These are phyloP conservation scores for Phytopythium ostracodes DNA, from an alignment of 352 stramenopile species.

Conservation along the genomic window DNA sequence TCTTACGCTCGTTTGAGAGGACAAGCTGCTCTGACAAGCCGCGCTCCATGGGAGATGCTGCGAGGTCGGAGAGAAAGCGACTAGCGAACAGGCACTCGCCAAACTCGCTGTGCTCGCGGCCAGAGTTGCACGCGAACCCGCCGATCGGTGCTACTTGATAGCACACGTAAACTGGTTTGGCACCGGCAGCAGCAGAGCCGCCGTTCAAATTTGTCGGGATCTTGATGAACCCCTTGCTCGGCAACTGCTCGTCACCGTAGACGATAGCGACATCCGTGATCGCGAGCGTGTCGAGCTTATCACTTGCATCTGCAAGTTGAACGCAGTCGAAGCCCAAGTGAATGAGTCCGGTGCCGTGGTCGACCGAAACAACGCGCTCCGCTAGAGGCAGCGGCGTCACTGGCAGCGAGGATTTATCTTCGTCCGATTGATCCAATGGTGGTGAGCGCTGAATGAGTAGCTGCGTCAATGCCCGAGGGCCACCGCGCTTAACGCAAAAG, in stretches of 20 bases:
- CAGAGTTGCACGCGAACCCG: constrained; percentile 50
- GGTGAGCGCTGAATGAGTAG: constrained; percentile 15
- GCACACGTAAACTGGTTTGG: constrained; percentile 40
- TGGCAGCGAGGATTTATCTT: constrained; percentile 3
- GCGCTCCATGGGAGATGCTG: constrained; percentile 1
- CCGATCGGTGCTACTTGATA: constrained; percentile 52
- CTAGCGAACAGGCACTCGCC: constrained; percentile 66
- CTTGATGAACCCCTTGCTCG: constrained; percentile 24
- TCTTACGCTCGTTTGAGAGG: constrained; percentile 7
- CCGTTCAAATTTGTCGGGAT: constrained; percentile 56
- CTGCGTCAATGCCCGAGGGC: constrained; percentile 31
- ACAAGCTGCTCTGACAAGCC: constrained; percentile 6
- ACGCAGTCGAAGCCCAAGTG: constrained; percentile 27
- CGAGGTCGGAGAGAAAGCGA: constrained; percentile 24
- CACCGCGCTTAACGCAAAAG: constrained; percentile 62
- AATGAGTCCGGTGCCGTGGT: constrained; percentile 28
- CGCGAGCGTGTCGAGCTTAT: constrained; percentile 25
- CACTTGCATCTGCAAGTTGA: not conserved
- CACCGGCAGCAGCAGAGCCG: constrained; percentile 12
- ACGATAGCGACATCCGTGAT: constrained; percentile 61
- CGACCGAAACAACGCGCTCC: constrained; percentile 5
- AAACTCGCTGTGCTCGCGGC: constrained; percentile 45
- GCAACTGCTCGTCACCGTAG: constrained; percentile 24
- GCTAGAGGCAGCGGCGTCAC: no score
- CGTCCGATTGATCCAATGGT: not conserved